Base-by-base conservation (phyloP, 768 basidiomycete genomes). In the Amanita jacksonii region DNA sequence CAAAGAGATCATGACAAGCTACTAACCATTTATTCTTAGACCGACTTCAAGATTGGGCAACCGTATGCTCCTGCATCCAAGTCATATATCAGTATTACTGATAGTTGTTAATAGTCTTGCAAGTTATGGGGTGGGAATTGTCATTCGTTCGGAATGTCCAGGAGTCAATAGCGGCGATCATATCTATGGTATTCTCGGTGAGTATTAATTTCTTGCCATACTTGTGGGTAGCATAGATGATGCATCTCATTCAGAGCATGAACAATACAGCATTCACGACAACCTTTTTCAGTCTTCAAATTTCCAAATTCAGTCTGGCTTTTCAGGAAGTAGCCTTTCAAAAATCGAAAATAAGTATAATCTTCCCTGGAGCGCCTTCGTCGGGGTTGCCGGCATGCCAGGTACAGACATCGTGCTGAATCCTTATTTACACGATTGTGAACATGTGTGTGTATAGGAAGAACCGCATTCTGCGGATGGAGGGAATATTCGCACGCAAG, bases 281-380 rank as follows among this genome's bases (percentile, higher is more conserved):
- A n/a, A n/a, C n/a, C n/a, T n/a, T n/a, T n/a, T n/a, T n/a, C n/a
- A n/a, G n/a, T n/a, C n/a, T n/a, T n/a, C n/a, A n/a, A n/a, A n/a
- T n/a, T n/a, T n/a, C n/a, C n/a, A n/a, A n/a, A n/a, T n/a, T n/a
- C n/a, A n/a, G n/a, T n/a, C n/a, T n/a, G n/a, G n/a, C 10, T 27
- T 37, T 20, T 39, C 32, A 32, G 32, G 53, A 44, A 27, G 24
- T 3, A 43, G 64, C 6, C 48, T 72, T 16, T n/a, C n/a, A n/a
- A n/a, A n/a, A n/a, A n/a, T n/a, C n/a, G 50, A 67, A 23, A 67
- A 69, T 49, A 51, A 61, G 41, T 55, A 66, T 27, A 60, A 62
- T 13, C 48, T 72, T 5, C 67, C 71, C 6, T 72, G 67, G 68
- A 58, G 60, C 0, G 51, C 47, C 3, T 68, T 59, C 49, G 51